Base-by-base conservation (phyloP, 2,329 filamentous ascomycete species). In the Domatiomyces globalis region DNA sequence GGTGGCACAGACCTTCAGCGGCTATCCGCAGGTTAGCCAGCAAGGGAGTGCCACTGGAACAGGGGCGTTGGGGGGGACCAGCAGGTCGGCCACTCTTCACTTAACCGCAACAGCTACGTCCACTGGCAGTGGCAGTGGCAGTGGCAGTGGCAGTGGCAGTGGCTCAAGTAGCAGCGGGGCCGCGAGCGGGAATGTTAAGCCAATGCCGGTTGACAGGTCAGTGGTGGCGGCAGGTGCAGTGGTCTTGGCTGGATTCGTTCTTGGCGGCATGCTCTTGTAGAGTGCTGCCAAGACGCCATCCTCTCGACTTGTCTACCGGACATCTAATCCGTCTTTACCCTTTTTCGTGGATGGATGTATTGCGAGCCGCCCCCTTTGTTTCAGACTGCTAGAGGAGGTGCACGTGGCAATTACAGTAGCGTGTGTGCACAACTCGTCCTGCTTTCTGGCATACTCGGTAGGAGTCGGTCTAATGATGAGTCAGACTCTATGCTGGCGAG, bases 1-100 rank as follows among this genome's bases (percentile, higher is more conserved):
- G 15, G 63, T 63, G 36, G 61, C 57, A 4, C 62, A 65, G 49
- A 64, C 59, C 2, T 61, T 58, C 22, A 56, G 56, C n/a, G 61
- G 61, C 20, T 53, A 52, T 33, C 58, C 59, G 18, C 50, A 45
- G 9, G 43, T 53, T 27, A 58, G 52, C 4, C 45, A 54, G 25
- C 25, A 25, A 20, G 54, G 52, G 19, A 50, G 53, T 2, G 49
- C 50, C 9, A 54, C 53, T 8, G 55, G 43, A 9, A 56, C 54
- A 4, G 56, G 55, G 10, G 45, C 45, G 5, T 20, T 58, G 9
- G 51, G 43, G 10, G 27, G 42, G 2, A 55, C 48, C 10, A 53
- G 48, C 12, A 52, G 56, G 27, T 53, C 49, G 17, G 58, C 58
- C 6, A 60, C 58, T 12, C 57, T 60, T 51, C 45, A 56, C 18